Base-by-base conservation (phyloP, 495 filamentous ascomycete genomes). In the Xylaria bambusicola region DNA sequence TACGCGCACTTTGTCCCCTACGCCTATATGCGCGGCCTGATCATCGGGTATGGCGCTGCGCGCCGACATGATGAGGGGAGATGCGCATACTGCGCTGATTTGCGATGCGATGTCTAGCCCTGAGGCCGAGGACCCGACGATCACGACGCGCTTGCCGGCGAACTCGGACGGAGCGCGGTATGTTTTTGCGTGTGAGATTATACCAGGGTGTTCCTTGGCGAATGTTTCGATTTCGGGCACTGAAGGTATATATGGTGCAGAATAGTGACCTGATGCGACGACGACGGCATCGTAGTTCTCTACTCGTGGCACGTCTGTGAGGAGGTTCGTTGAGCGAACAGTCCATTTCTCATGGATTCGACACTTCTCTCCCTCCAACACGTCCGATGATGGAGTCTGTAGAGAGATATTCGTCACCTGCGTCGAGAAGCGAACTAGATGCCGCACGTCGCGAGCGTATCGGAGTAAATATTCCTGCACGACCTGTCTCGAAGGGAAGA, bases 261-360 rank as follows among this genome's bases (percentile, higher is more conserved):
- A 80, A 69, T 88, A 95, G 66, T 96, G 91, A 1, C 92, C 92
- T 60, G 80, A 91, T 6, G 90, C 90, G n/a, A 93, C 85, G 1
- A 94, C 84, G 4, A 96, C 84, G 10, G 90, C 91, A 73, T 96
- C 92, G 66, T 87, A 97, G 1, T 66, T 73, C 4, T 66, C 65
- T 12, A 44, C 84, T 81, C 18, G 66, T 46, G 56, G 72, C 58
- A 59, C 71, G 71, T 60, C 66, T 1, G 61, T 72, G 6, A 71
- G 66, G 1, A 71, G 48, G 27, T 68, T 50, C 0, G 78, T 79
- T 1, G 85, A 79, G 45, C 66, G 73, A 6, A 81, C 77, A 5
- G 76, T 77, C 78, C 78, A 81, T 23, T 64, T 69, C 12, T 81
- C 78, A 6, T 53, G 67, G 48, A 47, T 56, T 9, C 7, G 35